phyloP scores from a whole-genome alignment of 805 yeast genomes.

The Tetrapisispora pingtungensis region DNA sequence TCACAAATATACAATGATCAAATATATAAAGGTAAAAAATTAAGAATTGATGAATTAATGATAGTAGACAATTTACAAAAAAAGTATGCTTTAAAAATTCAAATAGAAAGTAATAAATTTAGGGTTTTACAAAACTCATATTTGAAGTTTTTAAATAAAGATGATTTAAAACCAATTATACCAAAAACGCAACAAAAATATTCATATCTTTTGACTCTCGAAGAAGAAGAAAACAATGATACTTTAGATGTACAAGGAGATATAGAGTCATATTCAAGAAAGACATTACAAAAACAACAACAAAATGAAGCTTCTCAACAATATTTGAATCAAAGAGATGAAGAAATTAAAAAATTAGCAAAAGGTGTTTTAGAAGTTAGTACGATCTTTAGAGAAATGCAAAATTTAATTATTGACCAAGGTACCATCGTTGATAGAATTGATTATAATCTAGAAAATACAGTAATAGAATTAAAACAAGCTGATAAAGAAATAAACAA shows the following conservation, averaged over 20 bases:
- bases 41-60: conserved; percentile 39
- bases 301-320: conserved; percentile 12
- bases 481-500: conserved; percentile 69
- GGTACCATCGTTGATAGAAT: conserved; percentile 90
- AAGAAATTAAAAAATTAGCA: conserved; percentile 83
- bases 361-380: conserved; percentile 91
- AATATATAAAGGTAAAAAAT: conserved; percentile 28
- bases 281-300: conserved; percentile 22
- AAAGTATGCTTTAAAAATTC: conserved; percentile 76
- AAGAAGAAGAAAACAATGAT: conserved; percentile 26
- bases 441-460: conserved; percentile 78
- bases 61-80: conserved; percentile 76
- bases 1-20: conserved; percentile 34
- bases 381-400: conserved; percentile 88
- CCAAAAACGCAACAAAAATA: conserved; percentile 23
- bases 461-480: conserved; percentile 62
- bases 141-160: conserved; percentile 72
- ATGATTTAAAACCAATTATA: conserved; percentile 46
- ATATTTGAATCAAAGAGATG: conserved; percentile 53
- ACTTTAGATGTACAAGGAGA: conserved; percentile 6
- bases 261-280: conserved; percentile 32
- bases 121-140: conserved; percentile 84
- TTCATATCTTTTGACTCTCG: conserved; percentile 23
- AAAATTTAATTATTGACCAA: conserved; percentile 84
- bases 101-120: conserved; percentile 64